These are phyloP conservation scores for Beta vulgaris DNA, from an alignment of 148 eudicot species.

Conservation along the genomic window DNA sequence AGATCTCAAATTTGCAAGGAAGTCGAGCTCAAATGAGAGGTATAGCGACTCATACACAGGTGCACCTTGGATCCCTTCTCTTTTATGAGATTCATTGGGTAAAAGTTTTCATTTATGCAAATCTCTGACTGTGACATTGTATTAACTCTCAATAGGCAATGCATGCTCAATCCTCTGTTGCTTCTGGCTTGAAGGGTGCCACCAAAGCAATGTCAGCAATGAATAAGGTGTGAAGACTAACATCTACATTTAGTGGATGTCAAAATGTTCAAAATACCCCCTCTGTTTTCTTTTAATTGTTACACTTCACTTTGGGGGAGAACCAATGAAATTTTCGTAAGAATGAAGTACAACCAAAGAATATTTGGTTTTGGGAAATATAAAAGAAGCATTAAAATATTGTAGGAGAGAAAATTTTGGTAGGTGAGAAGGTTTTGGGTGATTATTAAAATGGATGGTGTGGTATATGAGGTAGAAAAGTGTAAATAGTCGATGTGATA, in stretches of 20 bases:
- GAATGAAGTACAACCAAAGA: no score
- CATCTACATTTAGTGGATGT: slow-evolving; percentile 1
- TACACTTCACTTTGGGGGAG: no score
- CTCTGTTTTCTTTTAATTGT: no score
- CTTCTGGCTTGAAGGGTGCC: slow-evolving; percentile 93
- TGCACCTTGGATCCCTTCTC: slow-evolving; percentile 25
- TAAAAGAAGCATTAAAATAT: no score
- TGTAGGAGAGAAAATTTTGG: no score
- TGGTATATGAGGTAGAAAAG: no score
- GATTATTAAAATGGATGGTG: no score
- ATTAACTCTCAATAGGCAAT: slow-evolving; percentile 53
- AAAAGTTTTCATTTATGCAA: background rate
- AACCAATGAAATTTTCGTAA: no score
- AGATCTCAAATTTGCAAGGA: slow-evolving; percentile 80
- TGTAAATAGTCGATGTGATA: no score
- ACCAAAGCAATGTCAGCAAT: slow-evolving; percentile 89
- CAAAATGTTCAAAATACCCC: background rate
- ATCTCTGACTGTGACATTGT: background rate
- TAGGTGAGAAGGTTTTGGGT: no score
- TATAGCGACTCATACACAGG: slow-evolving; percentile 95
- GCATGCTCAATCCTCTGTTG: slow-evolving; percentile 92
- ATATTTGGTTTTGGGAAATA: no score
- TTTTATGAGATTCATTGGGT: background rate
- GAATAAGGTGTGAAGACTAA: slow-evolving; percentile 61
- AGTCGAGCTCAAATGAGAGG: slow-evolving; percentile 99